Evolutionary conservation across 805 yeast genomes (phyloP).

Genomic region (Wickerhamiella lipophila): DNA sequence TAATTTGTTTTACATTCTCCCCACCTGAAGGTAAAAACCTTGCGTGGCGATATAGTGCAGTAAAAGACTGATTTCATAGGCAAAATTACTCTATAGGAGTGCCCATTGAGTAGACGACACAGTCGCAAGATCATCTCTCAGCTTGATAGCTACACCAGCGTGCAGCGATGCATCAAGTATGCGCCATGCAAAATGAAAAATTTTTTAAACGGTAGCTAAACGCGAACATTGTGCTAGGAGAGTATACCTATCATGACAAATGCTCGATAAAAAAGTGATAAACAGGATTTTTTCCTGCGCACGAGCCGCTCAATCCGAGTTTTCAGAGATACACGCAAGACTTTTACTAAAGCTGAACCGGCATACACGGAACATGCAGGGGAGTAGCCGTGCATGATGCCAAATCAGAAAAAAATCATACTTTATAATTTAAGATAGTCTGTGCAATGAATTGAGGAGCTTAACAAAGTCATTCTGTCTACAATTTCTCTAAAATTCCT

Average conservation of each 20-base stretch:
- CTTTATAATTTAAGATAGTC: background rate
- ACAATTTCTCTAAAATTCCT: background rate
- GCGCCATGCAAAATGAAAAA: conserved; percentile 4
- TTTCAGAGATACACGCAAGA: background rate
- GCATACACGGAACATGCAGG: conserved; percentile 4
- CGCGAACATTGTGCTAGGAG: background rate
- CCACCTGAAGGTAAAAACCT: background rate
- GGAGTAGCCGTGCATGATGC: background rate
- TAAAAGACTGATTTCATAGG: too few species aligned
- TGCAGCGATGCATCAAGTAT: background rate
- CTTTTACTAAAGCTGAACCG: background rate
- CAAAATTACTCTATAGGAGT: too few species aligned
- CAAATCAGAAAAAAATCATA: background rate
- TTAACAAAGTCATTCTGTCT: background rate
- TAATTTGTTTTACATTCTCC: too few species aligned
- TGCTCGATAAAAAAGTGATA: too few species aligned
- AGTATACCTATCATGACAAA: background rate
- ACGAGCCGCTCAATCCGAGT: background rate
- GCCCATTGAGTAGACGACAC: too few species aligned
- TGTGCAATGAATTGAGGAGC: background rate
- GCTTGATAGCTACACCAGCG: background rate
- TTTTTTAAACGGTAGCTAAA: background rate
- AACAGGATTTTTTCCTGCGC: background rate
- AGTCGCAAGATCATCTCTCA: background rate
- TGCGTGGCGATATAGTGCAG: background rate